These are phyloP conservation scores for Plasmodium reichenowi DNA, from an alignment of 169 alveolate species.

Conservation along the genomic window DNA sequence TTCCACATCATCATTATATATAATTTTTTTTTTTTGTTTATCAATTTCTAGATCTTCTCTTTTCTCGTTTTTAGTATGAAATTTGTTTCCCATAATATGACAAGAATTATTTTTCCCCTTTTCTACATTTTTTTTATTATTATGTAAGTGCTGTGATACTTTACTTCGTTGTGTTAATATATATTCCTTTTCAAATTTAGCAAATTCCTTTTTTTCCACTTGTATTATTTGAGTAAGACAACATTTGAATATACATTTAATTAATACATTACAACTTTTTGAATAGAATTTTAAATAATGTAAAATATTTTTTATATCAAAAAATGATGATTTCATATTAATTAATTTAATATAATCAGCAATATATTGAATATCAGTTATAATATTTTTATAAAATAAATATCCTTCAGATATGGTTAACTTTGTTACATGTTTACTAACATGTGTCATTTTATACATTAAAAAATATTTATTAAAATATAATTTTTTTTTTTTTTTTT, in stretches of 20 bases:
- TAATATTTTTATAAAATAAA: conserved; percentile 27
- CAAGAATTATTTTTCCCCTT: neutral
- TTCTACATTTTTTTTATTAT: neutral
- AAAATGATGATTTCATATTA: conserved; percentile 38
- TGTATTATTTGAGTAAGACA: conserved; percentile 19
- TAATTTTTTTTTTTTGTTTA: neutral
- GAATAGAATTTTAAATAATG: conserved; percentile 54
- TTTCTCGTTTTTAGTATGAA: neutral
- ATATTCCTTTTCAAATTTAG: conserved; percentile 1
- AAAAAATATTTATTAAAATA: conserved; percentile 64
- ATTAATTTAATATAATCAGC: conserved; percentile 26
- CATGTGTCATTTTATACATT: conserved; percentile 48
- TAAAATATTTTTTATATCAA: conserved; percentile 37
- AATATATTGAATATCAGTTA: conserved; percentile 16
- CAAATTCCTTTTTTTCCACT: conserved; percentile 4
- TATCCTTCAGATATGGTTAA: conserved; percentile 31
- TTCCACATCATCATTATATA: neutral
- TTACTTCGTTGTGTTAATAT: conserved; percentile 8
- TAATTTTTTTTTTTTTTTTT: conserved; percentile 7
- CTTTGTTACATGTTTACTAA: conserved; percentile 47
- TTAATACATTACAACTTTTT: conserved; percentile 24
- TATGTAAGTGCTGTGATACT: neutral
- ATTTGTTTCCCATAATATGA: neutral
- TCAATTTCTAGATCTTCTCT: neutral
- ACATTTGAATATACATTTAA: conserved; percentile 28